Conservation (phyloP, 2,329 filamentous ascomycete species). For the Venturia effusa region DNA sequence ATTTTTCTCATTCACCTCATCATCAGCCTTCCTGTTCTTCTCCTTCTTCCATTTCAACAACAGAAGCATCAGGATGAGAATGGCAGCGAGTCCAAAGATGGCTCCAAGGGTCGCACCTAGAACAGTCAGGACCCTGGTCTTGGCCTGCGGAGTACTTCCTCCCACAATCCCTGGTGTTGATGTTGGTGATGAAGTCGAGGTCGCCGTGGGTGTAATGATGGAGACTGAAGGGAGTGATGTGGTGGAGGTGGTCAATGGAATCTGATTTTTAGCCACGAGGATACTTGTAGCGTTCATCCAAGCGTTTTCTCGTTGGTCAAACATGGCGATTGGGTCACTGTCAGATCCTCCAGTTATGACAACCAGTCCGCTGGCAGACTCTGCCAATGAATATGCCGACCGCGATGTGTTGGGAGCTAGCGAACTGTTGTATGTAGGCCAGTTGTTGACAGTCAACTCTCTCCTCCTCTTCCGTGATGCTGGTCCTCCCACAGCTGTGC, state of each 20-base stretch:
- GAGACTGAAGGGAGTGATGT: conserved; percentile 15
- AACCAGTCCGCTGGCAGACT: conserved; percentile 53
- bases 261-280: conserved; percentile 40
- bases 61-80: conserved; percentile 64
- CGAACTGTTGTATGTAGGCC: conserved; percentile 70
- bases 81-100: conserved; percentile 60
- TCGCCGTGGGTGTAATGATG: conserved; percentile 21
- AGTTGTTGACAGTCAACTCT: conserved; percentile 49
- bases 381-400: conserved; percentile 61
- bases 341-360: conserved; percentile 68
- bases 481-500: conserved; percentile 29
- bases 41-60: conserved; percentile 52
- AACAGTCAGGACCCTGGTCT: conserved; percentile 47
- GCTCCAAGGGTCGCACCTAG: conserved; percentile 74
- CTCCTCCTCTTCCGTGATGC: conserved; percentile 25
- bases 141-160: conserved; percentile 22
- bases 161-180: conserved; percentile 25
- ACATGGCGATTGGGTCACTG: conserved; percentile 61
- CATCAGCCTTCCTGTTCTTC: conserved; percentile 43
- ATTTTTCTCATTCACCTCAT: conserved; percentile 44
- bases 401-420: conserved; percentile 56
- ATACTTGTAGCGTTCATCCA: conserved; percentile 65
- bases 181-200: conserved; percentile 24
- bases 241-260: conserved; percentile 21
- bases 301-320: conserved; percentile 61